phyloP scores from a whole-genome alignment of 192 early-diverging fungal species.

The Jimgerdemannia flammicorona region DNA sequence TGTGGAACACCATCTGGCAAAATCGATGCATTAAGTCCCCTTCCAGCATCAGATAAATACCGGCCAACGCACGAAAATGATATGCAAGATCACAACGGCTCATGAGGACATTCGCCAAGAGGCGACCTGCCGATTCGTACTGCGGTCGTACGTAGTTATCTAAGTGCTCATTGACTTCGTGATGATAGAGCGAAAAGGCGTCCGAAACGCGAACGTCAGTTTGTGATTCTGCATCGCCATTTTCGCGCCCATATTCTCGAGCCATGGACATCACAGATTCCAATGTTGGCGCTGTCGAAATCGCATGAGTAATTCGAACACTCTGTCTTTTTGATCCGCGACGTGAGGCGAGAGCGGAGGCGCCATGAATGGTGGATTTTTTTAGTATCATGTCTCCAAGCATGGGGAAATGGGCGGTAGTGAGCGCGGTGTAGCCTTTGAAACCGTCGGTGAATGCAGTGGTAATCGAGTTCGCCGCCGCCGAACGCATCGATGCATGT shows the following conservation, averaged over 20 bases:
- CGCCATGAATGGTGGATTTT: neutral
- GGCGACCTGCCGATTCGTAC: slow-evolving; percentile 21
- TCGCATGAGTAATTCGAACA: neutral
- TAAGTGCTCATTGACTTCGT: neutral
- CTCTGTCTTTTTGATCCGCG: neutral
- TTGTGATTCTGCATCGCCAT: neutral
- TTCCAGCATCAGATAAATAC: slow-evolving; percentile 36
- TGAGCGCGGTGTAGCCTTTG: neutral
- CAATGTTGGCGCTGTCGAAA: neutral
- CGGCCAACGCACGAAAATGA: slow-evolving; percentile 24
- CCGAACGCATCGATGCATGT: neutral
- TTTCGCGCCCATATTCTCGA: neutral
- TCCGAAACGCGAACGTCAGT: neutral
- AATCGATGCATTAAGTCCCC: slow-evolving; percentile 36
- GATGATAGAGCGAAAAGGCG: neutral
- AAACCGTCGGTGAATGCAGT: neutral
- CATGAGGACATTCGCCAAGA: slow-evolving; percentile 18
- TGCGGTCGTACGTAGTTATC: slow-evolving; percentile 26
- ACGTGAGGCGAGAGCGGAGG: neutral
- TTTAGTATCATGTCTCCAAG: neutral
- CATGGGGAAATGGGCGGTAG: neutral
- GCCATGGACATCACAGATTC: neutral
- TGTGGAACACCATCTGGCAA: slow-evolving; percentile 25
- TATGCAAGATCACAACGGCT: slow-evolving; percentile 14
- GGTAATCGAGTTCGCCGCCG: neutral